Evolutionary conservation across 495 filamentous ascomycete species (phyloP).

Genomic region (Aspergillus cavernicola): DNA sequence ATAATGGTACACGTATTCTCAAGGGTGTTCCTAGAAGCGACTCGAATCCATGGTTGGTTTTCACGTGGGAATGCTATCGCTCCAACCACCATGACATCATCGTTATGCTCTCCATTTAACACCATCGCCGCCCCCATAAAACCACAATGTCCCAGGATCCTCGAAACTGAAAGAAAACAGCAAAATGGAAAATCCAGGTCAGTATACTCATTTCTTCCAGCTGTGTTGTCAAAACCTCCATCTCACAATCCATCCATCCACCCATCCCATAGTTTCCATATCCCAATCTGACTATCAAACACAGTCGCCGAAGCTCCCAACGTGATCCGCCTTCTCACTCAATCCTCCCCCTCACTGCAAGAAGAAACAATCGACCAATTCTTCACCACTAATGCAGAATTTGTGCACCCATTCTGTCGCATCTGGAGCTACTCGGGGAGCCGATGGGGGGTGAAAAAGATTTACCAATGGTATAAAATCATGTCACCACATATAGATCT

Average conservation of each 20-base stretch:
- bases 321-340: slow-evolving; percentile 64
- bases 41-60: neutral
- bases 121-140: neutral
- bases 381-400: slow-evolving; percentile 65
- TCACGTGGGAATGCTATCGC: neutral
- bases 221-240: neutral
- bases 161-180: neutral
- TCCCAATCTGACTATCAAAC: slow-evolving; percentile 2
- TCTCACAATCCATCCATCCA: neutral
- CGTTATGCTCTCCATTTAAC: neutral
- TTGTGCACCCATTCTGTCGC: slow-evolving; percentile 78
- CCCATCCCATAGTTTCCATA: neutral
- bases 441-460: slow-evolving; percentile 57
- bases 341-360: slow-evolving; percentile 62
- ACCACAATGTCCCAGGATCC: neutral
- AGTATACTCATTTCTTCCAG: neutral
- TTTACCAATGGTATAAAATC: slow-evolving; percentile 87
- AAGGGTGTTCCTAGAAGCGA: too few species aligned
- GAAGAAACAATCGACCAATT: slow-evolving; percentile 58
- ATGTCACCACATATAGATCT: slow-evolving; percentile 70
- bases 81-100: slow-evolving; percentile 11
- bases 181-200: slow-evolving; percentile 43
- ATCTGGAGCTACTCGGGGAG: slow-evolving; percentile 57
- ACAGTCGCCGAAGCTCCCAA: slow-evolving; percentile 51
- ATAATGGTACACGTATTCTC: too few species aligned